A percentile compares a stretch with the other conserved stretches of the same genome.
Conservation (phyloP, 306 rosid species). For the Rosa lucieae region DNA sequence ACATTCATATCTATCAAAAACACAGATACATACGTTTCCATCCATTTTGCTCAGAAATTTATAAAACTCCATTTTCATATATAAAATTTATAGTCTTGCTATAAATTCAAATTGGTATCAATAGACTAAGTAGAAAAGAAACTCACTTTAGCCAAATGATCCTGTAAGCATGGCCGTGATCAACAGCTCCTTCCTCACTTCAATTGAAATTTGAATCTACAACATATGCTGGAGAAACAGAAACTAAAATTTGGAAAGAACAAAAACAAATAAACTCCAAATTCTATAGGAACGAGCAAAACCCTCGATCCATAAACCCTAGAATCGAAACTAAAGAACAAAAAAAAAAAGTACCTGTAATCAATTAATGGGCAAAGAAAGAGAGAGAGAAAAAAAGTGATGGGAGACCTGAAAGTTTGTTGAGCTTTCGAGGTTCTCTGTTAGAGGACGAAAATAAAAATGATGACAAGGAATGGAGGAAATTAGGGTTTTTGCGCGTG, state of each 20-base stretch:
- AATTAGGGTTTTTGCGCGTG: slow-evolving; percentile 40
- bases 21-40: background rate
- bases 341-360: background rate
- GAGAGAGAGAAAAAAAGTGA: background rate
- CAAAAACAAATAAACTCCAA: background rate
- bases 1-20: background rate
- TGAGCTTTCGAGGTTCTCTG: background rate
- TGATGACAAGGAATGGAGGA: background rate
- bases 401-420: background rate
- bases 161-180: slow-evolving; percentile 16
- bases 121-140: background rate
- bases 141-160: slow-evolving; percentile 7
- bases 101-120: background rate
- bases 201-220: slow-evolving; percentile 1
- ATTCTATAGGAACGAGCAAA: background rate
- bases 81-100: no score
- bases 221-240: background rate
- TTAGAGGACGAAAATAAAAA: background rate
- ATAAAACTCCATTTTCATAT: background rate
- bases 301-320: slow-evolving; percentile 10
- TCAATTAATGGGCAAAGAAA: background rate
- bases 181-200: slow-evolving; percentile 5
- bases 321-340: background rate
- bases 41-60: background rate
- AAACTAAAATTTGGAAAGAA: background rate